Conservation (phyloP, 2,329 filamentous ascomycete genomes). For the Curvularia hawaiiensis region DNA sequence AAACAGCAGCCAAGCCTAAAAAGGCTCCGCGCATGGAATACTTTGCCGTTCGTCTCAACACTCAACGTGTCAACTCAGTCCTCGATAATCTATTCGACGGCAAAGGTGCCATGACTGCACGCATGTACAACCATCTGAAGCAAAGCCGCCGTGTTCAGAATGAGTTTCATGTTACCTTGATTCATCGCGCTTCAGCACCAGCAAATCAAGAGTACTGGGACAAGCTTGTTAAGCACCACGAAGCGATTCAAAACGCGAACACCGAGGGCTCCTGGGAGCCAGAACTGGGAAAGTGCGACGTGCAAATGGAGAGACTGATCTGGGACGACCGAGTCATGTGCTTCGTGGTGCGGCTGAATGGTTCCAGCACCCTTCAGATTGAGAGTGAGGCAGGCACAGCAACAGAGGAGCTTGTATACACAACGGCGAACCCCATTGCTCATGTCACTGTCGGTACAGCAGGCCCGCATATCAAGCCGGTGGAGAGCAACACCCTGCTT, state of each 20-base stretch:
- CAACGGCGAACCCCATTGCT: constrained; percentile 76
- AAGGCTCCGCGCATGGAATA: constrained; percentile 64
- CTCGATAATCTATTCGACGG: constrained; percentile 74
- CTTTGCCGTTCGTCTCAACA: constrained; percentile 63
- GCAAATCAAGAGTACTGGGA: constrained; percentile 75
- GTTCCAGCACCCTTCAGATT: constrained; percentile 29
- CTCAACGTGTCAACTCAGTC: constrained; percentile 58
- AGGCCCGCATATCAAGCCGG: constrained; percentile 77
- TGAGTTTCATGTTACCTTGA: constrained; percentile 93
- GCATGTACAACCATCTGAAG: constrained; percentile 77
- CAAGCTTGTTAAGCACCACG: constrained; percentile 68
- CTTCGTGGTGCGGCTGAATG: constrained; percentile 72
- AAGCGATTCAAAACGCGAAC: constrained; percentile 30
- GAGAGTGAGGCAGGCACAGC: constrained; percentile 25
- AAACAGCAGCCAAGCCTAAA: constrained; percentile 53
- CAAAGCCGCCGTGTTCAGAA: constrained; percentile 75
- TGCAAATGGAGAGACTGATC: constrained; percentile 70
- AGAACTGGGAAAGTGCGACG: constrained; percentile 67
- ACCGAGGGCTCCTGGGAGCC: constrained; percentile 52
- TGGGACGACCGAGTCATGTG: constrained; percentile 91
- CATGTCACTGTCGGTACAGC: constrained; percentile 92
- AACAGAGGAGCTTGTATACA: constrained; percentile 57
- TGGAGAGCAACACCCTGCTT: constrained; percentile 89
- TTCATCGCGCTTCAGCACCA: constrained; percentile 72
- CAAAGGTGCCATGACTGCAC: constrained; percentile 59